phyloP scores from a whole-genome alignment of 371 early-diverging fungal species.

The Mucor velutinosus region DNA sequence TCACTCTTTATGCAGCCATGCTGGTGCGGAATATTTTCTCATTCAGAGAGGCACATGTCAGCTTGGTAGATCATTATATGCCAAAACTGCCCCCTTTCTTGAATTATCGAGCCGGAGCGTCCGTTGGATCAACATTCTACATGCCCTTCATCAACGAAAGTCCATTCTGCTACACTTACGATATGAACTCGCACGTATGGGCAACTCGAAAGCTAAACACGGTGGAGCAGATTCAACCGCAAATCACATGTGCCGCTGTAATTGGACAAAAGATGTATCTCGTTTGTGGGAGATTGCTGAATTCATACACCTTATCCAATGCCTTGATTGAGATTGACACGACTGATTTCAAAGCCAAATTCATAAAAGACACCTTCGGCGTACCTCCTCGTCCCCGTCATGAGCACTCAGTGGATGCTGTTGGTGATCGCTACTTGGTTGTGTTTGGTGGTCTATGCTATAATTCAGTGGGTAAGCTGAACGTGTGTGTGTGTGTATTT shows the following conservation, averaged over 20 bases:
- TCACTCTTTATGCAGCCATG: conserved; percentile 3
- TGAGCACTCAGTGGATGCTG: conserved; percentile 33
- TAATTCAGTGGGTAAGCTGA: conserved; percentile 31
- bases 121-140: conserved; percentile 27
- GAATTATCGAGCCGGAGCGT: conserved; percentile 27
- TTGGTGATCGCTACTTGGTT: conserved; percentile 27
- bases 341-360: conserved; percentile 3
- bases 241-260: conserved; percentile 25
- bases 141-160: conserved; percentile 28
- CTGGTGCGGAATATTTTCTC: conserved; percentile 19
- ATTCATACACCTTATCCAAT: conserved; percentile 30
- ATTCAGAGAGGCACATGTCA: conserved; percentile 13
- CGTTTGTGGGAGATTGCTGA: conserved; percentile 29
- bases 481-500: too few species aligned
- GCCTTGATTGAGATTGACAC: conserved; percentile 27
- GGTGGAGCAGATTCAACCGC: conserved; percentile 13
- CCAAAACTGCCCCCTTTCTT: conserved; percentile 16
- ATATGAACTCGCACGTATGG: conserved; percentile 23
- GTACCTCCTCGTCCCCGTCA: conserved; percentile 34
- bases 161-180: conserved; percentile 27
- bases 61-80: conserved; percentile 2
- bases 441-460: conserved; percentile 44
- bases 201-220: conserved; percentile 9
- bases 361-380: conserved; percentile 19
- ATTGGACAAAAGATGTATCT: conserved; percentile 28